Base-by-base conservation (phyloP, 1,139 yeast species). In the Scheffersomyces quercinus region DNA sequence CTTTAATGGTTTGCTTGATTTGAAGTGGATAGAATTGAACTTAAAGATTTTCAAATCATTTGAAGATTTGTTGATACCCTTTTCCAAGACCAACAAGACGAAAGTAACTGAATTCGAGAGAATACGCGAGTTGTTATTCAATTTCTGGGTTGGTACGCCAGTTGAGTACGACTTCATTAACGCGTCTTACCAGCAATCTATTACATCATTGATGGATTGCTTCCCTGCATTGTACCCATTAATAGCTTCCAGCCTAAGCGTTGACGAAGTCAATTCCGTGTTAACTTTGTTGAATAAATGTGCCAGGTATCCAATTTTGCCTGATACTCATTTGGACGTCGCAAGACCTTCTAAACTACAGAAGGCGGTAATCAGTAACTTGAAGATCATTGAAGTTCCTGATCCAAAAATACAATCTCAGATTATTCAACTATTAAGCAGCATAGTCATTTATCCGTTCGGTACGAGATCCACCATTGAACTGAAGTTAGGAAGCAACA, bases 281-380 rank as follows among this genome's bases (percentile, higher is more conserved):
- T 59, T 84, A 36, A 60, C 64, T 15, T 65, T 77, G 8, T 73
- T 85, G 50, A 82, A 79, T 52, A 72, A 81, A 28, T 80, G 88
- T 45, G 79, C 85, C 1, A 68, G 86, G 43, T 86, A 83, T 58
- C 93, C 95, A 0, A 72, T 85, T 10, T 65, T 85, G 24, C 82
- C 85, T 5, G 75, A 70, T 13, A 68, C 65, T 42, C 60, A 62
- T 2, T 54, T 59, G 7, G 90, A 85, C 55, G 65, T 68, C 30
- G 48, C 48, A 5, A 70, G 65, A 41, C 83, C 85, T 3, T 79
- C 89, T 0, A 65, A 68, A 13, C 63, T 85, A 30, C 93, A 86
- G 55, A 50, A 56, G 1, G 62, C 79, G 0, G 78, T 85, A 0
- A 56, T 84, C 24, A 64, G 65, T 1, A 77, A 77, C 38, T 54